These are phyloP conservation scores for Phyllostachys edulis DNA, from an alignment of 176 grass and related monocot genomes.

Conservation along the genomic window DNA sequence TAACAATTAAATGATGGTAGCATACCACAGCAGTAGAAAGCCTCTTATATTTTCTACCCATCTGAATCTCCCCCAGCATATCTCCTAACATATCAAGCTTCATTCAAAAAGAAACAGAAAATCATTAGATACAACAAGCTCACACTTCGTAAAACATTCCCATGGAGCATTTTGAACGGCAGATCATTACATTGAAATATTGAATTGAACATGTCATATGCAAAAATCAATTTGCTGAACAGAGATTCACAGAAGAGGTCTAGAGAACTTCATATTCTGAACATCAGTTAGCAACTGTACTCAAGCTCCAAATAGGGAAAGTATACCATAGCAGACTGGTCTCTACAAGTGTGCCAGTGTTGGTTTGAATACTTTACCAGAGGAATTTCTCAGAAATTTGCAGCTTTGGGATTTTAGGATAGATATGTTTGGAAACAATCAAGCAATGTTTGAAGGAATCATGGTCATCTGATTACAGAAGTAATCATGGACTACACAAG, in stretches of 20 bases:
- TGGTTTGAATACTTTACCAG: not conserved
- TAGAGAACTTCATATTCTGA: conserved; percentile 26
- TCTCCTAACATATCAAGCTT: conserved; percentile 64
- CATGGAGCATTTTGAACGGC: conserved; percentile 1
- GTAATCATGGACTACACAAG: not conserved
- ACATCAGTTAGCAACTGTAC: conserved; percentile 4
- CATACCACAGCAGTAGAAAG: conserved; percentile 77
- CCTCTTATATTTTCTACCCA: conserved; percentile 56
- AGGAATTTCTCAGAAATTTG: not conserved
- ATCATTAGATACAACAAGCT: conserved; percentile 28
- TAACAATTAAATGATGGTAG: conserved; percentile 28
- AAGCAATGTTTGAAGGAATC: not conserved
- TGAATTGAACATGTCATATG: conserved; percentile 9
- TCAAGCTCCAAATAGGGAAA: conserved; percentile 12
- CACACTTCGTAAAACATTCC: not conserved
- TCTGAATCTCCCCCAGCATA: conserved; percentile 58
- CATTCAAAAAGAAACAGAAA: conserved; percentile 41
- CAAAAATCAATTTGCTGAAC: not conserved
- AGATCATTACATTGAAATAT: conserved; percentile 29
- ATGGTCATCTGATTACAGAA: not conserved
- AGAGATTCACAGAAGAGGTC: not conserved
- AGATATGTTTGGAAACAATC: conserved; percentile 1
- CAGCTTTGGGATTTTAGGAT: not conserved
- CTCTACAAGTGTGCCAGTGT: not conserved
- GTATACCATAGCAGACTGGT: not conserved